Percentiles rank a stretch among this genome's conserved stretches.
phyloP scores from a whole-genome alignment of 805 yeast genomes.

The Saturnispora ahearnii region DNA sequence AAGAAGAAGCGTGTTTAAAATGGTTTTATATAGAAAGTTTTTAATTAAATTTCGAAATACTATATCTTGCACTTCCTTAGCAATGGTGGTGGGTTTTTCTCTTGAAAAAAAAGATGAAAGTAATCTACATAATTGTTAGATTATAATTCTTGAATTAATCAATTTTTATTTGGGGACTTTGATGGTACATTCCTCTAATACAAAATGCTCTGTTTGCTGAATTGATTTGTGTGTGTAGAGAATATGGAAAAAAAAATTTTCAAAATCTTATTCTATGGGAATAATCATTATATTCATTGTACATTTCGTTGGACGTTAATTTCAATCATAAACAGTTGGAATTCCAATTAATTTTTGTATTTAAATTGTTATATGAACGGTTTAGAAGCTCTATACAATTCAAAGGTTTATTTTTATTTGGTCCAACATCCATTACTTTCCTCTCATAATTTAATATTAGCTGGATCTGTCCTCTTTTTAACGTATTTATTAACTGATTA shows the following conservation, averaged over 20 bases:
- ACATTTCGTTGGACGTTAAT: background rate
- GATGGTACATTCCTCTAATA: no score
- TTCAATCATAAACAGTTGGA: background rate
- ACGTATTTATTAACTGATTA: constrained; percentile 2
- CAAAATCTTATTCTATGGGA: background rate
- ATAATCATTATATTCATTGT: background rate
- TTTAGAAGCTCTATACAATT: background rate
- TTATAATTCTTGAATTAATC: no score
- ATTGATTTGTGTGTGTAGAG: background rate
- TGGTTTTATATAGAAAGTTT: no score
- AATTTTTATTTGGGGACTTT: no score
- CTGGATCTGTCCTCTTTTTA: background rate
- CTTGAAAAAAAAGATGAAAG: no score
- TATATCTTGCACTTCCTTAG: no score
- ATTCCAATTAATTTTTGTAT: background rate
- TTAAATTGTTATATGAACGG: background rate
- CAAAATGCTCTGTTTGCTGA: background rate
- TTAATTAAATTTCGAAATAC: no score
- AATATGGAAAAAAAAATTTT: background rate
- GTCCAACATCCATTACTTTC: background rate
- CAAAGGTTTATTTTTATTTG: background rate
- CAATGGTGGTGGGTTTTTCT: no score
- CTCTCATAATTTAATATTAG: background rate
- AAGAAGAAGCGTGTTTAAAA: constrained; percentile 49
- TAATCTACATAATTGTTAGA: no score